These are phyloP conservation scores for Aegilops speltoides DNA, from an alignment of 176 grass and related monocot species.

Conservation along the genomic window DNA sequence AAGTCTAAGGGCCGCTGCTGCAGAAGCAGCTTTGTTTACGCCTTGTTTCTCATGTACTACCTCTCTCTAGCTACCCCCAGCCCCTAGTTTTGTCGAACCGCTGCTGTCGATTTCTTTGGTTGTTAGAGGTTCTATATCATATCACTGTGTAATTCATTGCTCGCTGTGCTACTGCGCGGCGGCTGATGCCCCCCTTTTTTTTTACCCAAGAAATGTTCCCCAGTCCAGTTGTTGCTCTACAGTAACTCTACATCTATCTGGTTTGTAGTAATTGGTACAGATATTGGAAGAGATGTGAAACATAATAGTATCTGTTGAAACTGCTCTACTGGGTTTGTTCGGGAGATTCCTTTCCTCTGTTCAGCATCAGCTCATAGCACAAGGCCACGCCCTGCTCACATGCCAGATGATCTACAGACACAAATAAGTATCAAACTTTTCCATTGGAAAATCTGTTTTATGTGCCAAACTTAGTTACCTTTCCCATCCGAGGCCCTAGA, in stretches of 20 bases:
- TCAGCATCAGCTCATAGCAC: not conserved
- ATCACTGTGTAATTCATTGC: constrained; percentile 16
- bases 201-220: constrained; percentile 1
- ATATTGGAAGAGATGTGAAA: not conserved
- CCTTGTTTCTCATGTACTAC: not conserved
- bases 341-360: not conserved
- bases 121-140: constrained; percentile 7
- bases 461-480: too few species aligned
- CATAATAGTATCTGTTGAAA: not conserved
- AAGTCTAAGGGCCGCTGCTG: constrained; percentile 48
- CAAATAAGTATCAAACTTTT: not conserved
- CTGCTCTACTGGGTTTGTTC: not conserved
- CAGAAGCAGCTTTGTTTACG: not conserved
- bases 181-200: constrained; percentile 9
- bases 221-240: not conserved
- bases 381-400: not conserved
- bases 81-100: constrained; percentile 41
- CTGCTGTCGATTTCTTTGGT: constrained; percentile 6
- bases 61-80: not conserved
- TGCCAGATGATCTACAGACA: not conserved
- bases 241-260: not conserved
- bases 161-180: not conserved
- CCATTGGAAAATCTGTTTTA: not conserved
- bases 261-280: not conserved
- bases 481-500: too few species aligned